Evolutionary conservation across 2,329 filamentous ascomycete genomes (phyloP).

Genomic region (Alternaria sp.): DNA sequence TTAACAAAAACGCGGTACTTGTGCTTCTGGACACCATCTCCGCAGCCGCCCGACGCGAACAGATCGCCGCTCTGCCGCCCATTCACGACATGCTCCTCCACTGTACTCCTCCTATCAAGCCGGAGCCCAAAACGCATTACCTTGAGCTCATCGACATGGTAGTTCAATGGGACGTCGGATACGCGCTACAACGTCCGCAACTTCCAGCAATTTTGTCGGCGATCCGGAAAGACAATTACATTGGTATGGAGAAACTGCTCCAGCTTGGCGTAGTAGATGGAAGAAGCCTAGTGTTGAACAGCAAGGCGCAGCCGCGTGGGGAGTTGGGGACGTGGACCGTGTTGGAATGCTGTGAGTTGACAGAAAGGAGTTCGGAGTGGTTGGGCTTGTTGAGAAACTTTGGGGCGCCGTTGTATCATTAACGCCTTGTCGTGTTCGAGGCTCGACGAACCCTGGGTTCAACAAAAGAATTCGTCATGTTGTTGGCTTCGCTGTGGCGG

Average conservation of each 20-base stretch:
- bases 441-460: background rate
- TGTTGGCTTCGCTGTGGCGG: background rate
- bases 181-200: slow-evolving; percentile 23
- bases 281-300: slow-evolving; percentile 28
- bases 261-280: slow-evolving; percentile 24
- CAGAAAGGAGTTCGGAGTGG: slow-evolving; percentile 30
- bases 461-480: background rate
- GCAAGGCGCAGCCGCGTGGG: slow-evolving; percentile 27
- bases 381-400: slow-evolving; percentile 30
- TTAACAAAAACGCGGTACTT: slow-evolving; percentile 26
- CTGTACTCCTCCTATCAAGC: slow-evolving; percentile 16
- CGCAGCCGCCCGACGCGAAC: slow-evolving; percentile 21
- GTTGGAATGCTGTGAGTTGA: slow-evolving; percentile 33
- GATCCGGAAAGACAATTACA: slow-evolving; percentile 30
- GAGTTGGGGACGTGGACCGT: slow-evolving; percentile 29
- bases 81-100: slow-evolving; percentile 28
- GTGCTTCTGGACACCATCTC: slow-evolving; percentile 29
- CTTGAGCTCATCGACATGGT: slow-evolving; percentile 28
- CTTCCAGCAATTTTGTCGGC: slow-evolving; percentile 29
- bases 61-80: slow-evolving; percentile 28
- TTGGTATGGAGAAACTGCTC: slow-evolving; percentile 26
- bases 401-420: slow-evolving; percentile 26
- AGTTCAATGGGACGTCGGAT: slow-evolving; percentile 26
- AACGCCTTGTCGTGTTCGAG: background rate
- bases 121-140: slow-evolving; percentile 17